Percentiles rank a stretch among this genome's conserved stretches.
phyloP scores from a whole-genome alignment of 2,329 filamentous ascomycete species.

The Mollisia scopiformis region DNA sequence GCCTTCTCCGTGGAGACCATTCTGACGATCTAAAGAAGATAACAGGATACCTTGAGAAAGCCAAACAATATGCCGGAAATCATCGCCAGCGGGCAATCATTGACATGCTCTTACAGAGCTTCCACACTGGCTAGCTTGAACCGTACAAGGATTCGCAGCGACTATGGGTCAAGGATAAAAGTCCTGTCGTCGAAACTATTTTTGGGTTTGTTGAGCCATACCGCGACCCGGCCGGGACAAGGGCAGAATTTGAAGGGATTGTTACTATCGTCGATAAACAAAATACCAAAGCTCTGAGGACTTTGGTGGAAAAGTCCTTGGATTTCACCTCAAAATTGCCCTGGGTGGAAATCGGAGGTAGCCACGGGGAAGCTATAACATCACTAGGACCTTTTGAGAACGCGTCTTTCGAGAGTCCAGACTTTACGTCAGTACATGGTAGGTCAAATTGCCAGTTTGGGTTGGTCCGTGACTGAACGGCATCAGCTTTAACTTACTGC shows the following conservation, averaged over 20 bases:
- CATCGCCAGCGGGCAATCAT: background rate
- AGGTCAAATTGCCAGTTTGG: conserved; percentile 32
- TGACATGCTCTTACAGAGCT: background rate
- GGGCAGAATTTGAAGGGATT: conserved; percentile 63
- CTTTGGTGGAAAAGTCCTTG: background rate
- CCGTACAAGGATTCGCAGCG: background rate
- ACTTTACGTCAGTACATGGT: conserved; percentile 74
- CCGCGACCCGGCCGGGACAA: conserved; percentile 60
- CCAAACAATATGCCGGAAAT: background rate
- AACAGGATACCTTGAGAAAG: background rate
- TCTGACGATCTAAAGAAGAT: background rate
- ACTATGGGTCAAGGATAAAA: conserved; percentile 44
- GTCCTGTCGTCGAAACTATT: conserved; percentile 58
- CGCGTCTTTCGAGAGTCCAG: conserved; percentile 69
- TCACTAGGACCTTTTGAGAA: conserved; percentile 74
- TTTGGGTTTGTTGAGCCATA: conserved; percentile 67
- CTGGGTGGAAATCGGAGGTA: conserved; percentile 42
- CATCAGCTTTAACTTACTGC: conserved; percentile 36
- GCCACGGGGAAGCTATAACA: conserved; percentile 43
- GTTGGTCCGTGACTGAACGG: too few relatives aligned
- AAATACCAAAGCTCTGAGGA: conserved; percentile 39
- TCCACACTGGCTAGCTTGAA: background rate
- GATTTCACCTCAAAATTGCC: background rate
- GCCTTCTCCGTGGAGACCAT: background rate
- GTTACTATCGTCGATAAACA: conserved; percentile 67